Evolutionary conservation across 2,329 filamentous ascomycete species (phyloP).

Genomic region (Colletotrichum truncatum): DNA sequence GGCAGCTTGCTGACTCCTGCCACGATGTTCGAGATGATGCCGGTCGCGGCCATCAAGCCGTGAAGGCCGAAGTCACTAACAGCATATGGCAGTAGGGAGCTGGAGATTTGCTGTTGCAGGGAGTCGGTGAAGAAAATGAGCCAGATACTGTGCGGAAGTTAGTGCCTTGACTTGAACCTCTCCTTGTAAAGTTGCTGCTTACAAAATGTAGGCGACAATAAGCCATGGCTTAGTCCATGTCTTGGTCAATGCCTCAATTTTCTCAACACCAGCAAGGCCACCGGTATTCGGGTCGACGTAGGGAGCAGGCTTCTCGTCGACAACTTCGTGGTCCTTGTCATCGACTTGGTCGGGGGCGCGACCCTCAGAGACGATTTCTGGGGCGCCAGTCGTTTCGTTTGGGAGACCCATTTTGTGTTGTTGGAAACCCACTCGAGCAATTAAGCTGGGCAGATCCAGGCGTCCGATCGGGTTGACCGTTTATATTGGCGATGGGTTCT

Average conservation of each 20-base stretch:
- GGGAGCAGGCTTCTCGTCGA: constrained; percentile 11
- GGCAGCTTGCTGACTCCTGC: constrained; percentile 38
- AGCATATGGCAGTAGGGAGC: constrained; percentile 43
- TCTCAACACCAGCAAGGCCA: constrained; percentile 42
- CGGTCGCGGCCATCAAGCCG: constrained; percentile 55
- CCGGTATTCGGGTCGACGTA: constrained; percentile 16
- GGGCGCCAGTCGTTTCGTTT: background rate
- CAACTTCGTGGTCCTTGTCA: background rate
- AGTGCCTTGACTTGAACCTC: background rate
- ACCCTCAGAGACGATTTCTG: constrained; percentile 1
- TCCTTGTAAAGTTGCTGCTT: constrained; percentile 16
- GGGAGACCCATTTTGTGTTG: background rate
- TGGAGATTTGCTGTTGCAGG: constrained; percentile 48
- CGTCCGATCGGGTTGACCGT: background rate
- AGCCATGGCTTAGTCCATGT: constrained; percentile 49
- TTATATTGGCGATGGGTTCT: background rate
- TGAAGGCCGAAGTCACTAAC: constrained; percentile 51
- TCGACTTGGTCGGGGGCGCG: background rate
- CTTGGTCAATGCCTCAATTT: constrained; percentile 48
- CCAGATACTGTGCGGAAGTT: constrained; percentile 45
- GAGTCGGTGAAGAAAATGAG: constrained; percentile 53
- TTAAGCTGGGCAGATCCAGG: no score
- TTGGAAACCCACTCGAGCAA: background rate
- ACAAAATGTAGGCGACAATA: constrained; percentile 50
- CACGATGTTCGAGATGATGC: constrained; percentile 51